Base-by-base conservation (phyloP, 2,329 filamentous ascomycete genomes). In the Thielaviopsis populi region DNA sequence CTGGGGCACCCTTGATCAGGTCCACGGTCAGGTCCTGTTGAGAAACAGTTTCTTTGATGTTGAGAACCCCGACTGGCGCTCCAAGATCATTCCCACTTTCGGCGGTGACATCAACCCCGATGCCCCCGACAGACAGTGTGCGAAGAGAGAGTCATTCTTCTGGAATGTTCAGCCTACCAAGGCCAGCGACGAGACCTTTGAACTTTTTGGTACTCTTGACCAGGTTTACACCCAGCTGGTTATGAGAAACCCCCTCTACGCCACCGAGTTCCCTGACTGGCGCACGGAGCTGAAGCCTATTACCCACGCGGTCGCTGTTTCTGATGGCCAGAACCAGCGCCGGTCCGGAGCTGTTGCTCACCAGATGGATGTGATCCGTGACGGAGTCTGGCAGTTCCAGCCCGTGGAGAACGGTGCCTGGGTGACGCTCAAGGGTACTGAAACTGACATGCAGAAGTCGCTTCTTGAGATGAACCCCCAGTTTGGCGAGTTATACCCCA, bases 371-470 rank as follows among this genome's bases (percentile, higher is more conserved):
- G 5, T 46, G 0, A 3, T 46, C 42, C 42, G 42, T 19, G 42
- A 46, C 42, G n/a, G 42, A 46, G 42, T 46, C 42, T 69, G 68
- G 67, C 64, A 68, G 22, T 63, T 69, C n/a, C 59, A 69, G 50
- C 63, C 67, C 3, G 42, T 62, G 3, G 68, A 66, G 2, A 43
- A 64, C 24, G 66, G 66, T 17, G 66, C 59, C 1, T 61, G 50
- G 15, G 43, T 67, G 8, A 61, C 37, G 22, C 63, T 69, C n/a
- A 67, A 63, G 27, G 68, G 68, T 30, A 69, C 68, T 41, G 48
- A 68, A 30, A 40, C 69, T 63, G 56, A 69, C 41, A 61, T 69
- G 15, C 62, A 67, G 59, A 59, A 24, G 11, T 59, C 66, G 59
- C 63, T 67, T 15, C 27, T 65, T 15, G 50, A 66, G 48, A 56